These are phyloP conservation scores for Gonapodya prolifera DNA, from an alignment of 192 early-diverging fungal genomes.

Conservation along the genomic window DNA sequence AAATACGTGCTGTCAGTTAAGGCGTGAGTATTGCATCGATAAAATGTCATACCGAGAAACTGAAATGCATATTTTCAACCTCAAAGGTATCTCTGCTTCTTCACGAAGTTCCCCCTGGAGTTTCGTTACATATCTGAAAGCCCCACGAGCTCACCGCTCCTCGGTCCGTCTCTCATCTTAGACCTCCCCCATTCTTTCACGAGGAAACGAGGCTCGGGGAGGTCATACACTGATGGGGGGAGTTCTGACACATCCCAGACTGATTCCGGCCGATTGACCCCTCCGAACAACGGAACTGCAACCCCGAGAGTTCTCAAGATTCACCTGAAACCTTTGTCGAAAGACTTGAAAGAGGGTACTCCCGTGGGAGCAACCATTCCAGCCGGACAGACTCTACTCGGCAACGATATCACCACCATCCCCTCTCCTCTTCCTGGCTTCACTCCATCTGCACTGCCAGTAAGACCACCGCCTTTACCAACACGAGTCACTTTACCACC, in stretches of 20 bases:
- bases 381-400: no score
- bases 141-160: neutral
- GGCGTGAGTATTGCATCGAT: neutral
- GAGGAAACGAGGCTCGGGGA: no score
- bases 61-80: neutral
- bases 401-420: no score
- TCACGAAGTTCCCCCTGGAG: neutral
- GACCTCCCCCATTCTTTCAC: neutral
- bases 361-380: no score
- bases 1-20: conserved; percentile 66
- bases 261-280: neutral
- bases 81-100: neutral
- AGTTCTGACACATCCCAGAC: neutral
- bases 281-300: neutral
- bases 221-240: neutral
- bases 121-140: neutral
- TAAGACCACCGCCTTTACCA: no score
- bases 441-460: no score
- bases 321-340: neutral
- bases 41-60: neutral
- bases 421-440: no score
- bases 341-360: neutral
- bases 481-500: no score
- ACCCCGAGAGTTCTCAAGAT: neutral
- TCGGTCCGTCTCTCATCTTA: neutral